Base-by-base conservation (phyloP, 2,329 filamentous ascomycete species). In the Colletotrichum sansevieriae region DNA sequence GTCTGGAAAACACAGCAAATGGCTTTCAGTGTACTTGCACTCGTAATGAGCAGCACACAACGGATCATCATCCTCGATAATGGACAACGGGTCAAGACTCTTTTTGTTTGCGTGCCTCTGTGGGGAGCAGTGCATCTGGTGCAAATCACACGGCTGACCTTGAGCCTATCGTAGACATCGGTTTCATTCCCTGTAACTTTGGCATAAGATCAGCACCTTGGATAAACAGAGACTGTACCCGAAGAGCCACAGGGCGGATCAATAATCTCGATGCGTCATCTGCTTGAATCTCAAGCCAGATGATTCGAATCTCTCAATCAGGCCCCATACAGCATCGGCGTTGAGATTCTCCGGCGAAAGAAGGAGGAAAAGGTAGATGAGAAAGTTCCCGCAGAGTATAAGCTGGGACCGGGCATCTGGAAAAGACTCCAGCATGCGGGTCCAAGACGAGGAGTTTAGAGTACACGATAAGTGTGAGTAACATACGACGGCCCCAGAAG, bases 341-440 rank as follows among this genome's bases (percentile, higher is more conserved):
- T 82, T 76, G 3, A 68, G 65, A 3, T 73, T 73, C 8, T 78
- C 76, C 0, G 80, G 78, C 0, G 82, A 82, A 4, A 83, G 25
- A 29, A 29, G 74, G 1, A 85, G 75, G 55, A 85, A 85, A 0
- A 85, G 76, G 67, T 83, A 83, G 29, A 84, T 82, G 55, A 85
- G 76, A 59, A 84, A 84, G 70, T 85, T 84, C 15, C 82, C 82
- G 43, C 81, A 82, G 0, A 84, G 75, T 3, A 84, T 83, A 0
- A 85, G 73, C 63, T 85, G 82, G 8, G 81, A 83, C 13, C 83
- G 78, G 18, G 75, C 75, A 64, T 78, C 77, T 73, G 3, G 63
- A 58, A 58, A 11, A 7, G 35, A 20, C 13, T 44, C 12, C 37
- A 57, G 37, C 7, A 9, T 20, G 43, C 11, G 18, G 18, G 8